Base-by-base conservation (phyloP, 305 asterid species). In the Fraxinus angustifolia region DNA sequence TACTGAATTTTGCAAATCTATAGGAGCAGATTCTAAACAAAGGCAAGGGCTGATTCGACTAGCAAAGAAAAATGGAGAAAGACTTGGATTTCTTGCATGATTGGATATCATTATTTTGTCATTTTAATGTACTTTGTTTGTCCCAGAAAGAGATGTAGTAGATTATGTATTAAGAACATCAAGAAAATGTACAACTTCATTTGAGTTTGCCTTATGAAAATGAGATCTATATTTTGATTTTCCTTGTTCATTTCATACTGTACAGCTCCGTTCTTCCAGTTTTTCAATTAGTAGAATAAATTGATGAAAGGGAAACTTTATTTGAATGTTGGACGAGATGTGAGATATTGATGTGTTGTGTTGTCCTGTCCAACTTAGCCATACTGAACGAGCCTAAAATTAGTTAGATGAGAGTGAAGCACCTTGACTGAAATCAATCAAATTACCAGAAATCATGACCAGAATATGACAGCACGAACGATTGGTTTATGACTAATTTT, bases 1-100 rank as follows among this genome's bases (percentile, higher is more conserved):
- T 75, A 93, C 93, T 1, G 98, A 92, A 84, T 93, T 93, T 83
- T 92, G 98, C 92, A 93, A 91, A 85, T 86, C 96, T 53, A 92
- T 93, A 72, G 97, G 98, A 80, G 98, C 98, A 58, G 97, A 92
- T 78, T 73, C 89, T 12, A 93, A 93, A 81, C 97, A 92, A 85
- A 81, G 98, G 82, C 97, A 93, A 86, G 94, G 94, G 80, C 82
- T 93, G 78, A 93, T 93, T 80, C 91, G 96, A 72, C 82, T 92
- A 40, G 98, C 98, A 2, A 92, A 92, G 93, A 93, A 93, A 86
- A 93, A 92, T 16, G 97, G 96, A 4, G 96, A 92, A 80, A 88
- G 80, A 86, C 98, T 91, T 16, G 97, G 97, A 2, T 93, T 92
- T 78, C 93, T 93, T 38, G 97, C 98, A 75, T 92, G 89, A 93